These are phyloP conservation scores for Podospora tetraspora DNA, from an alignment of 495 filamentous ascomycete species.

Conservation along the genomic window DNA sequence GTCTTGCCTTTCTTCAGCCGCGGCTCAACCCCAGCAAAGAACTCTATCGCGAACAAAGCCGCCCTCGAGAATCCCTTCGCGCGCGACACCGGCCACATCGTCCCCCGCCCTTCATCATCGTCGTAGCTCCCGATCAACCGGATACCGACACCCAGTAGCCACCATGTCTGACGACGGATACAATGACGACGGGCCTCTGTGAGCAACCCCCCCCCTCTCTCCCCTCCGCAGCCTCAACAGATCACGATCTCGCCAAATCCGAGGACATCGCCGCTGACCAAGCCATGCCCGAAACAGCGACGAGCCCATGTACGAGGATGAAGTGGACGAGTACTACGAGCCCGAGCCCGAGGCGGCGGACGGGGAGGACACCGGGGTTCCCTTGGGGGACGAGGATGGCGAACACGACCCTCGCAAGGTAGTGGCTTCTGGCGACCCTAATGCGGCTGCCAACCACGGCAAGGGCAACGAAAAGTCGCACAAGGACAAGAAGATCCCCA, in stretches of 20 bases:
- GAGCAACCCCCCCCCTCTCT: slow-evolving; percentile 18
- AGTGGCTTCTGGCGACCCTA: slow-evolving; percentile 64
- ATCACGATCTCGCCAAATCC: background rate
- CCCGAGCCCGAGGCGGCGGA: slow-evolving; percentile 54
- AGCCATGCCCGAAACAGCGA: slow-evolving; percentile 27
- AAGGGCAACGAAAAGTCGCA: slow-evolving; percentile 50
- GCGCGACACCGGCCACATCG: background rate
- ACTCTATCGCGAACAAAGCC: slow-evolving; percentile 9
- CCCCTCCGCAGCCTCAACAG: background rate
- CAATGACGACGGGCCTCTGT: slow-evolving; percentile 45
- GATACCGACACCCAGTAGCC: background rate
- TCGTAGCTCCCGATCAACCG: background rate
- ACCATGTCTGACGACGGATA: slow-evolving; percentile 83
- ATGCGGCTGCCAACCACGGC: slow-evolving; percentile 53
- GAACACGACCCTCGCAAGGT: slow-evolving; percentile 43
- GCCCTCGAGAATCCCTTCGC: background rate
- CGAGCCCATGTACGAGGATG: slow-evolving; percentile 53
- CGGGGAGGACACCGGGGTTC: slow-evolving; percentile 47
- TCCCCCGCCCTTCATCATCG: background rate
- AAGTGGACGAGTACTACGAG: slow-evolving; percentile 58
- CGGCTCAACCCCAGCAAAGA: slow-evolving; percentile 1
- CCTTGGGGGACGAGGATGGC: slow-evolving; percentile 44
- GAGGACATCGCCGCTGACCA: background rate
- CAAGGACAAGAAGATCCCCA: slow-evolving; percentile 84
- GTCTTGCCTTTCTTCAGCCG: slow-evolving; percentile 20